Conservation (phyloP, 352 stramenopile genomes). For the Phytopythium montanum region DNA sequence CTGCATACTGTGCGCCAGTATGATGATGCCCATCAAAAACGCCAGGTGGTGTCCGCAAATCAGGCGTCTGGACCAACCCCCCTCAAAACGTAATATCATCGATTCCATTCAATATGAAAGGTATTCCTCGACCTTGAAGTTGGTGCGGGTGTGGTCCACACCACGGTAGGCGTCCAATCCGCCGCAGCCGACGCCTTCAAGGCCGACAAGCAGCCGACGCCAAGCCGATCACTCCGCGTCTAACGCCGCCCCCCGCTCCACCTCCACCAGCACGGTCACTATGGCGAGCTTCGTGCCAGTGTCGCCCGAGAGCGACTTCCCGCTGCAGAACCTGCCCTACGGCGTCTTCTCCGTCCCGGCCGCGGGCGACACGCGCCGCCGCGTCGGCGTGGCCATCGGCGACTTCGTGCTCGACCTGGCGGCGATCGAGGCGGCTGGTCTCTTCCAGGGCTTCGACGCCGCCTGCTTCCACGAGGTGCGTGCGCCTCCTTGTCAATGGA, state of each 20-base stretch:
- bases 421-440: constrained; percentile 84
- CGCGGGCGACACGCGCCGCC: constrained; percentile 55
- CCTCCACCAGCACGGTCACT: neutral
- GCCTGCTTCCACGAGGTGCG: constrained; percentile 64
- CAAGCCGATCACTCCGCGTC: neutral
- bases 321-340: constrained; percentile 95
- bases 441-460: constrained; percentile 85
- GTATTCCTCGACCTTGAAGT: neutral
- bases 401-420: constrained; percentile 88
- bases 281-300: constrained; percentile 59
- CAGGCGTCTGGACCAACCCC: too few relatives aligned
- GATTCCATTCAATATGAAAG: too few relatives aligned
- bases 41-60: too few relatives aligned
- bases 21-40: too few relatives aligned
- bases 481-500: neutral
- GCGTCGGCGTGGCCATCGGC: constrained; percentile 83
- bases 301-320: constrained; percentile 81
- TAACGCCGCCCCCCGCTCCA: neutral
- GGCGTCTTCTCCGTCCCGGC: constrained; percentile 92
- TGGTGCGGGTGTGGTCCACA: neutral
- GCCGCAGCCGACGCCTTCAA: neutral
- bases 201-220: neutral
- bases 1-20: too few relatives aligned
- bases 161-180: neutral
- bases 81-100: too few relatives aligned